Conservation (phyloP, 495 filamentous ascomycete genomes). For the Pseudevernia furfuracea region DNA sequence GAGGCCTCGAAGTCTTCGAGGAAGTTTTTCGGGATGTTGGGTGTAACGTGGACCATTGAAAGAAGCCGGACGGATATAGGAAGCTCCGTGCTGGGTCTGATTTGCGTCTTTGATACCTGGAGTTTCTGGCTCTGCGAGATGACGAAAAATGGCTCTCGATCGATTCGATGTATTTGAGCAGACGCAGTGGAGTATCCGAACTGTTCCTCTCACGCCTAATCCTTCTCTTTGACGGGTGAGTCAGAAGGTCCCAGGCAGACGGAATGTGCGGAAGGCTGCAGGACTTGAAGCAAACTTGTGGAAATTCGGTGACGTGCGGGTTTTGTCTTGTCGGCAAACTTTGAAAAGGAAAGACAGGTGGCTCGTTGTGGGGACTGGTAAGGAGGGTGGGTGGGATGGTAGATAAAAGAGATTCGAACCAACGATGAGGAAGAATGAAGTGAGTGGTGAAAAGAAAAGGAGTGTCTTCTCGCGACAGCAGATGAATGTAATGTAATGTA, state of each 20-base stretch:
- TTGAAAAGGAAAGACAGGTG: background rate
- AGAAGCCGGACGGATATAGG: too few relatives aligned
- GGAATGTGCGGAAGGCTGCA: conserved; percentile 14
- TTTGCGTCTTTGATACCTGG: background rate
- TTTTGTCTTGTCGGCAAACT: conserved; percentile 9
- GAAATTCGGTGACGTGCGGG: background rate
- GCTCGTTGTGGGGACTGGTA: background rate
- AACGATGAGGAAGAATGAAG: background rate
- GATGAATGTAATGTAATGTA: conserved; percentile 10
- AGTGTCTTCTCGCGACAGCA: conserved; percentile 10
- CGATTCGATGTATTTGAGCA: background rate
- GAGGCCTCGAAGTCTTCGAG: conserved; percentile 22
- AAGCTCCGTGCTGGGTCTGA: background rate
- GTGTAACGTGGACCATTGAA: conserved; percentile 1
- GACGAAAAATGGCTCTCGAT: background rate
- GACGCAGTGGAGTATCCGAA: background rate
- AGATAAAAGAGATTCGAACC: background rate
- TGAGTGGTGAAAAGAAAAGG: conserved; percentile 15
- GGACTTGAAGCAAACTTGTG: conserved; percentile 4
- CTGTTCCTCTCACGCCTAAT: background rate
- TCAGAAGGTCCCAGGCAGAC: conserved; percentile 3
- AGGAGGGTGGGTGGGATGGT: background rate
- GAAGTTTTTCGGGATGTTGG: background rate
- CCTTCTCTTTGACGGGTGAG: conserved; percentile 4
- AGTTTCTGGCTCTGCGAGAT: background rate